Percentiles rank a stretch among this genome's conserved stretches.
Evolutionary conservation across 352 stramenopile species (phyloP).

Genomic region (Phytopythium delawarense): DNA sequence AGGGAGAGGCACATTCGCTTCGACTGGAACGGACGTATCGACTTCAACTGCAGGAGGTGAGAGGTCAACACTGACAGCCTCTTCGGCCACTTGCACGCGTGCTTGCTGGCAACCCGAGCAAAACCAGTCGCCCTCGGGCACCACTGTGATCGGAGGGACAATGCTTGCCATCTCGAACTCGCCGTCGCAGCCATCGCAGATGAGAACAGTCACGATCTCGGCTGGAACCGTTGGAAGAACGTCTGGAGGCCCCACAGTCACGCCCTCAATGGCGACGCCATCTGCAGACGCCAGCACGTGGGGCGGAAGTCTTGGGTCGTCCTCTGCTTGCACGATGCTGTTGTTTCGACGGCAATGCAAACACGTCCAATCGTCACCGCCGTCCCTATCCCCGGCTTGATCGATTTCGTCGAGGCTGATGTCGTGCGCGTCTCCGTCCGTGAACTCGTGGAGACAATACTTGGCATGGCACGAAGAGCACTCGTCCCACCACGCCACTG

Average conservation of each 20-base stretch:
- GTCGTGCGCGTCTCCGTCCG: slow-evolving; percentile 22
- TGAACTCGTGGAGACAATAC: slow-evolving; percentile 47
- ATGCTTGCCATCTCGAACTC: slow-evolving; percentile 53
- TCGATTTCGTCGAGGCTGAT: slow-evolving; percentile 18
- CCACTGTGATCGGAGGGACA: slow-evolving; percentile 28
- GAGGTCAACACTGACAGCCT: neutral
- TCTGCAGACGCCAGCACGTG: neutral
- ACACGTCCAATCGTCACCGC: slow-evolving; percentile 38
- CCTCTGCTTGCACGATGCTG: neutral
- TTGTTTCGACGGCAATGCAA: slow-evolving; percentile 11
- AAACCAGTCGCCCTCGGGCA: slow-evolving; percentile 44
- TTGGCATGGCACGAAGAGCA: slow-evolving; percentile 24
- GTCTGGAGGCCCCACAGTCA: neutral
- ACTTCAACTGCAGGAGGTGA: neutral
- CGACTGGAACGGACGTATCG: neutral
- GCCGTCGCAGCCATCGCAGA: slow-evolving; percentile 68
- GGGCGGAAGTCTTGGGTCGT: neutral
- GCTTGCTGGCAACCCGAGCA: slow-evolving; percentile 4
- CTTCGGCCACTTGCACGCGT: neutral
- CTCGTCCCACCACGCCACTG: slow-evolving; percentile 24
- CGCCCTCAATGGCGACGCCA: neutral
- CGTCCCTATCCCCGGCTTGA: slow-evolving; percentile 20
- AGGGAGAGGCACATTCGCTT: neutral
- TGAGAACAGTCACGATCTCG: slow-evolving; percentile 34
- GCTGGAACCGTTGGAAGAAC: neutral